phyloP scores from a whole-genome alignment of 108 stramenopile species.

The Nitzschia palea region DNA sequence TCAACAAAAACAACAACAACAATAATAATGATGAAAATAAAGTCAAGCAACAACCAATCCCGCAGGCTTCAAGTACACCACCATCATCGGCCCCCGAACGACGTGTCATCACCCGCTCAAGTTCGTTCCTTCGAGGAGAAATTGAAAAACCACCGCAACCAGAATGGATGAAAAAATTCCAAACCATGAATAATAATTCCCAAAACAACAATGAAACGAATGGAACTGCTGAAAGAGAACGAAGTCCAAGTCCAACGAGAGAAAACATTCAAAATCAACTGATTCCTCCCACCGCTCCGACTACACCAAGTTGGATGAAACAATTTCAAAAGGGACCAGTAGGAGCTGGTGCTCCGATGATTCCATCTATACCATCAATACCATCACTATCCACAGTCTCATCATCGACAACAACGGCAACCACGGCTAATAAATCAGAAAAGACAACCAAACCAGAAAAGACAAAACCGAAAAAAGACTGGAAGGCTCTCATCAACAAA shows the following conservation, averaged over 20 bases:
- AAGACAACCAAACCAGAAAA: not conserved
- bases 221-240: not conserved
- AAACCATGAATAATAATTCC: not conserved
- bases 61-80: not conserved
- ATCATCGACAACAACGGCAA: not conserved
- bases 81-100: constrained; percentile 17
- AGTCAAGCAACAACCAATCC: not conserved
- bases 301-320: constrained; percentile 21
- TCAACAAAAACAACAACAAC: not conserved
- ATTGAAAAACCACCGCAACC: constrained; percentile 14
- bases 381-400: not conserved
- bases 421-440: not conserved
- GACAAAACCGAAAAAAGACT: constrained; percentile 6
- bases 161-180: constrained; percentile 14
- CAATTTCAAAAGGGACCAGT: constrained; percentile 10
- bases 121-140: constrained; percentile 14
- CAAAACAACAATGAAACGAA: not conserved
- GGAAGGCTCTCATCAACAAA: constrained; percentile 1
- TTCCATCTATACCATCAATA: not conserved
- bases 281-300: constrained; percentile 1
- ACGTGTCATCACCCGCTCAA: not conserved
- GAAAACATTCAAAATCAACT: not conserved
- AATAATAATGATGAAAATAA: not conserved
- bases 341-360: constrained; percentile 3
- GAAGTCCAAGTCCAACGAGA: constrained; percentile 1